A percentile compares a stretch with the other conserved stretches of the same genome.
phyloP scores from a whole-genome alignment of 1,284 basidiomycete genomes.

The Cryptococcus maquisensis region DNA sequence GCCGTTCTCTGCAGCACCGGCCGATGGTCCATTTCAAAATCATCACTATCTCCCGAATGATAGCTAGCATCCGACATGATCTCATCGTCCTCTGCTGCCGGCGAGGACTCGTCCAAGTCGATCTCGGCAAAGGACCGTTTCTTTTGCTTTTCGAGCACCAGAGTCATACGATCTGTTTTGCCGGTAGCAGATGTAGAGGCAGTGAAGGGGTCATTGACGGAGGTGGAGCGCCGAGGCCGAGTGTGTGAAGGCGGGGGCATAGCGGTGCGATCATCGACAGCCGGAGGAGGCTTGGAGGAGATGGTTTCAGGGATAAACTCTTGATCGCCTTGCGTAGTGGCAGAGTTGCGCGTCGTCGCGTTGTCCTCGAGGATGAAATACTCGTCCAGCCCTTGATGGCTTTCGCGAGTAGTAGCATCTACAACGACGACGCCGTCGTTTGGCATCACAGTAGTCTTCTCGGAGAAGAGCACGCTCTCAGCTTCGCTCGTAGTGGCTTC shows the following conservation, averaged over 20 bases:
- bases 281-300: background rate
- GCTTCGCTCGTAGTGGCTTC: conserved; percentile 25
- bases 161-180: conserved; percentile 12
- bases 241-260: conserved; percentile 16
- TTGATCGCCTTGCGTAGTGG: conserved; percentile 18
- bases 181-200: background rate
- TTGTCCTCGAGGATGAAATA: conserved; percentile 1
- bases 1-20: conserved; percentile 66
- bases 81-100: conserved; percentile 7
- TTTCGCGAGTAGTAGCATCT: conserved; percentile 20
- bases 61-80: conserved; percentile 28
- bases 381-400: background rate
- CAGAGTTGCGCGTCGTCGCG: conserved; percentile 12
- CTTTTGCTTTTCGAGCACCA: conserved; percentile 8
- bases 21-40: conserved; percentile 46
- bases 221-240: conserved; percentile 7
- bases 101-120: background rate
- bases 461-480: conserved; percentile 37
- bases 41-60: conserved; percentile 44
- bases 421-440: conserved; percentile 20
- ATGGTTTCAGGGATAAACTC: conserved; percentile 7
- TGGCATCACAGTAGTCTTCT: conserved; percentile 12
- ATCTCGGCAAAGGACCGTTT: conserved; percentile 7
- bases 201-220: conserved; percentile 1
- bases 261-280: background rate